Base-by-base conservation (phyloP, 495 filamentous ascomycete genomes). In the Xylona heveae region DNA sequence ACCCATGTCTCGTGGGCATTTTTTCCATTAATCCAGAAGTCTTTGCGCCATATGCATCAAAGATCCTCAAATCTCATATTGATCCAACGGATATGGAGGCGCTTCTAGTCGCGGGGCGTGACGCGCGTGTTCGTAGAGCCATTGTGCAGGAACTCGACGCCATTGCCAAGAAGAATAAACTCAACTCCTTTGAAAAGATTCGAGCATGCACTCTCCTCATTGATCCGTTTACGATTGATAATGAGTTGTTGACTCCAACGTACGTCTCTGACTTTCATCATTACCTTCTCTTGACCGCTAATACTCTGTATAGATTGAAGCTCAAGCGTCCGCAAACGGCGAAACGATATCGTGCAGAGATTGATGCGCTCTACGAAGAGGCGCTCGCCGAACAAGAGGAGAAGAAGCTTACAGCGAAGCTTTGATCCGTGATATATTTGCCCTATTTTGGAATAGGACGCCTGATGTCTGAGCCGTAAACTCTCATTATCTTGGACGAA, bases 181-280 rank as follows among this genome's bases (percentile, higher is more conserved):
- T 95, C 48, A 83, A 85, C 34, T 74, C 73, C 23, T 97, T 74
- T 42, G 88, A 97, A 64, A 62, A 69, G 31, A 75, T 95, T 14
- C 68, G 61, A 46, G 78, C 76, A 40, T 64, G 68, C 37, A 55
- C 74, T 36, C 52, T 97, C 31, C 68, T 76, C 45, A 34, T 93
- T 13, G 88, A 97, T 32, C 88, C 88, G 4, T 95, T 97, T 46
- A 78, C 71, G 6, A 71, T 95, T 40, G 88, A 94, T 41, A 95
- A 97, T 47, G 76, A 90, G 55, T 60, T 95, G 17, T 49, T 97
- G 51, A 97, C 88, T 10, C 88, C 88, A 9, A 97, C 88, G 84
- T 94, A 65, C 68, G 80, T 78, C 34, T 28, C 42, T 22, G 31
- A 8, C 2, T 13, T 23, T 10, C 9, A 38, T 30, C 25, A 19